Conservation (phyloP, 2,329 filamentous ascomycete genomes). For the Pseudofabraea citricarpa region DNA sequence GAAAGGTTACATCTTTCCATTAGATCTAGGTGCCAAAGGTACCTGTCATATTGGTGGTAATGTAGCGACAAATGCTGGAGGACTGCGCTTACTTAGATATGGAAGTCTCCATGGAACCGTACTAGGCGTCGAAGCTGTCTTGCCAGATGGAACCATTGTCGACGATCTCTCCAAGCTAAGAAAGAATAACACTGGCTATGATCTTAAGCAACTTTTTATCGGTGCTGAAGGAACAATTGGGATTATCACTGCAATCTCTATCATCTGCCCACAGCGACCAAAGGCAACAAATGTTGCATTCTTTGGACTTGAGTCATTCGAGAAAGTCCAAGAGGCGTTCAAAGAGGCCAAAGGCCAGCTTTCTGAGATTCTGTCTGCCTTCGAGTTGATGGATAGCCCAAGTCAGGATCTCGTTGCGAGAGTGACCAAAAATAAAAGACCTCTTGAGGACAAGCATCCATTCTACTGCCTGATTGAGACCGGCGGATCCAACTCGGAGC, state of each 20-base stretch:
- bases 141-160: conserved; percentile 88
- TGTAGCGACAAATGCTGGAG: conserved; percentile 91
- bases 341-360: conserved; percentile 84
- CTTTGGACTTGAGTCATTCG: conserved; percentile 85
- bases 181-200: conserved; percentile 99
- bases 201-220: conserved; percentile 94
- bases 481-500: conserved; percentile 87
- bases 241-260: conserved; percentile 84
- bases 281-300: conserved; percentile 92
- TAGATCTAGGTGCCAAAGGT: conserved; percentile 96
- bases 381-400: conserved; percentile 90
- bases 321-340: conserved; percentile 83
- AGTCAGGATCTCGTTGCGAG: conserved; percentile 73
- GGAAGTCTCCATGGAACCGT: conserved; percentile 92
- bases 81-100: conserved; percentile 83
- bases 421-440: conserved; percentile 72
- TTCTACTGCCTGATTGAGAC: conserved; percentile 98
- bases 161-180: conserved; percentile 83
- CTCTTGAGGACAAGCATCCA: conserved; percentile 77
- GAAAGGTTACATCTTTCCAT: conserved; percentile 82
- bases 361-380: conserved; percentile 92
- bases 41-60: conserved; percentile 97
- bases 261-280: conserved; percentile 83
- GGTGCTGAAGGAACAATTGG: conserved; percentile 93
- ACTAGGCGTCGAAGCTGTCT: conserved; percentile 85